Evolutionary conservation across 768 basidiomycete species (phyloP).

Genomic region (Albatrellus ellisii): DNA sequence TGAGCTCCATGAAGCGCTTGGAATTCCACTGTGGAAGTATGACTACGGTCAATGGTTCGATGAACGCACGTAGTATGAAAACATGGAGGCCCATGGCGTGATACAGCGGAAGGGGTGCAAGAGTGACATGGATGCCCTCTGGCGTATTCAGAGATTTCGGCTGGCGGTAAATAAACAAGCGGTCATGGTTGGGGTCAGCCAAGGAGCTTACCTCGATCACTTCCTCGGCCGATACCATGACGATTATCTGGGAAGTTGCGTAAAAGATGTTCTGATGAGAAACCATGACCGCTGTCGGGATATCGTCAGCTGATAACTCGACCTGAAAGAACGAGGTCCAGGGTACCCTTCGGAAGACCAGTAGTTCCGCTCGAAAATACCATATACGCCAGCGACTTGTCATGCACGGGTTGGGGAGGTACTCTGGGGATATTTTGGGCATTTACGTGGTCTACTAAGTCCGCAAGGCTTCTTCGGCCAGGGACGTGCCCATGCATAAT

Average conservation of each 20-base stretch:
- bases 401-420: conserved; percentile 30
- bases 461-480: conserved; percentile 30
- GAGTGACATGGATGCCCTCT: conserved; percentile 30
- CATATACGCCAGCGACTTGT: conserved; percentile 52
- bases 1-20: conserved; percentile 33
- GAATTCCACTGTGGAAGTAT: conserved; percentile 52
- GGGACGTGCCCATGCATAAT: conserved; percentile 31
- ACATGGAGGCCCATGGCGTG: conserved; percentile 52
- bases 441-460: conserved; percentile 29
- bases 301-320: neutral
- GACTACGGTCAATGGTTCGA: conserved; percentile 33
- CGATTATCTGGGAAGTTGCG: conserved; percentile 18
- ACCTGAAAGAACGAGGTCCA: neutral
- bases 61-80: conserved; percentile 34
- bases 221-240: conserved; percentile 17
- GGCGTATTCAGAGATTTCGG: conserved; percentile 27
- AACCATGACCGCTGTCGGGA: conserved; percentile 49
- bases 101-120: conserved; percentile 56
- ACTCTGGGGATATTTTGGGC: conserved; percentile 26
- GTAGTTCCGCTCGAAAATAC: conserved; percentile 71
- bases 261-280: conserved; percentile 50
- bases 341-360: conserved; percentile 57
- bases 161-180: conserved; percentile 16
- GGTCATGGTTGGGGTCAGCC: neutral
- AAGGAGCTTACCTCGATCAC: conserved; percentile 10